Base-by-base conservation (phyloP, 2,329 filamentous ascomycete species). In the Sporothrix variecibatus region DNA sequence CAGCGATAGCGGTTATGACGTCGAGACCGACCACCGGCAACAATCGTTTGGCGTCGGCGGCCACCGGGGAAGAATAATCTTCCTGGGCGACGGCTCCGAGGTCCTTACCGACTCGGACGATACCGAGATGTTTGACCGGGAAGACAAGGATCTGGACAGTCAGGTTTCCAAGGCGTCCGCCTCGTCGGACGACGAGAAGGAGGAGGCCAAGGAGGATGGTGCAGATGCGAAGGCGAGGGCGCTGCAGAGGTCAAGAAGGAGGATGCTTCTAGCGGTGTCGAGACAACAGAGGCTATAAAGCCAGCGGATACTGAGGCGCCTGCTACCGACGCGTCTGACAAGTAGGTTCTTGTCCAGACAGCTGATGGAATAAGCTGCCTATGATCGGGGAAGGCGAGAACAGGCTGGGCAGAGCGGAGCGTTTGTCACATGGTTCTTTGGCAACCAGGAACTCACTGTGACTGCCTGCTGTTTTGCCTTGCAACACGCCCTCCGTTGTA, bases 81-180 rank as follows among this genome's bases (percentile, higher is more conserved):
- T 97, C 81, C 89, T 99, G 78, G 95, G 95, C 78, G 95, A 98
- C 86, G 96, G 95, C 80, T 97, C 94, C 80, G 95, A 98, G 86
- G 90, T 97, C 82, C 87, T 95, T 80, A 94, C 94, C 78, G 94
- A 96, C 83, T 93, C 93, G 81, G 91, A 94, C 83, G 94, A 98
- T 81, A 91, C 93, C 77, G 94, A 97, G 80, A 95, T 97, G 91
- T 97, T 98, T 84, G 94, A 98, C 82, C 92, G 94, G 81, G 94
- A 97, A 80, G 93, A 97, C 80, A 93, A 94, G 82, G 94, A 97
- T 81, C 87, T 95, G 77, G 91, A 90, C 77, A 95, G 92, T 82
- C 94, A 97, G 85, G 93, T 96, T 75, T 89, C 90, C 81, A 95
- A 93, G 85, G 86, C 85, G 75, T 82, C 86, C 5, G 77, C 79